Conservation (phyloP, 73 alveolate genomes). For the Paramecium caudatum region DNA sequence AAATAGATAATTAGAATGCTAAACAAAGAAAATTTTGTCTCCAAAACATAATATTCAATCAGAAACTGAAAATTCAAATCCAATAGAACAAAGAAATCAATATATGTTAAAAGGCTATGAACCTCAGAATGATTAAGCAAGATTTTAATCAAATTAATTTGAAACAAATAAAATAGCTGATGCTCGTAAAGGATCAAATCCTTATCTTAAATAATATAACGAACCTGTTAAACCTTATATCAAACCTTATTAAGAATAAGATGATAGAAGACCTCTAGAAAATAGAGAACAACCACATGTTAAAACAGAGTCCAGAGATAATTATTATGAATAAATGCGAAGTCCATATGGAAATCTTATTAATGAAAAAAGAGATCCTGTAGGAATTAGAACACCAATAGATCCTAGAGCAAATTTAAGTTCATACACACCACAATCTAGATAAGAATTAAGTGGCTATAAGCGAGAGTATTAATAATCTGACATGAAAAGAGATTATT, state of each 20-base stretch:
- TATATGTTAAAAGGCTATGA: not conserved
- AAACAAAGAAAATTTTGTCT: not conserved
- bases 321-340: not conserved
- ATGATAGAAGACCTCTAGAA: conserved; percentile 18
- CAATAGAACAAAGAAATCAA: not conserved
- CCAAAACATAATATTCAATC: not conserved
- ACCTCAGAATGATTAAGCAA: too few species aligned
- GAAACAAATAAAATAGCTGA: not conserved
- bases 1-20: not conserved
- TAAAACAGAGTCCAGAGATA: not conserved
- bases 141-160: not conserved
- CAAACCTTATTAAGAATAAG: not conserved
- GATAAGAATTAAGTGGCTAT: not conserved
- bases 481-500: not conserved
- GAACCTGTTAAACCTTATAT: not conserved
- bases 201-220: not conserved
- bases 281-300: not conserved
- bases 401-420: not conserved
- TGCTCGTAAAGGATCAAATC: not conserved
- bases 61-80: not conserved
- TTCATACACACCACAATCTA: not conserved
- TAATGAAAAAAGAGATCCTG: not conserved
- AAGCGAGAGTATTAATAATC: not conserved
- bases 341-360: not conserved
- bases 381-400: conserved; percentile 27